A percentile compares a stretch with the other conserved stretches of the same genome.
Evolutionary conservation across 352 stramenopile genomes (phyloP).

Genomic region (Pythium sp.): DNA sequence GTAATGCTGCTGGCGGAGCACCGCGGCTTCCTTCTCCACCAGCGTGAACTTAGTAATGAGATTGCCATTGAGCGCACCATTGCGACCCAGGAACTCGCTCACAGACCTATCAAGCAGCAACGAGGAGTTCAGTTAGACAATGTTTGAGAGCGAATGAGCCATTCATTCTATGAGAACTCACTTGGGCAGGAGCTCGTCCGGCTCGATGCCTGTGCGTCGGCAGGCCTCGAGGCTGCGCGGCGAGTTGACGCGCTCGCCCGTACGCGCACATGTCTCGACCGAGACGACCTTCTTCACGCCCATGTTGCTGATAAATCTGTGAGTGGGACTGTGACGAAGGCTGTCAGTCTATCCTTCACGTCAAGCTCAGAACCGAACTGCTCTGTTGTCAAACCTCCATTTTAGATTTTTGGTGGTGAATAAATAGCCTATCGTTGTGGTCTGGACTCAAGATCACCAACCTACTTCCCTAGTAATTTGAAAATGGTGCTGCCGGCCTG

Average conservation of each 20-base stretch:
- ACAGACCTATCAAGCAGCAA: neutral
- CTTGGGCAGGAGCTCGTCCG: constrained; percentile 63
- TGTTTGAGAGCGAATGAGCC: neutral
- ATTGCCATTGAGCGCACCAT: constrained; percentile 16
- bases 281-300: constrained; percentile 44
- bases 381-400: neutral
- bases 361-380: neutral
- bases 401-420: neutral
- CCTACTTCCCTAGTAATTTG: neutral
- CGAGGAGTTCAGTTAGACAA: neutral
- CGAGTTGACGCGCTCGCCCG: constrained; percentile 54
- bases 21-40: constrained; percentile 70
- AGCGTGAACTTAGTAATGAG: constrained; percentile 54
- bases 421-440: neutral
- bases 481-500: neutral
- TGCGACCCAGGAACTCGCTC: constrained; percentile 1
- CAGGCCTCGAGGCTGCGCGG: constrained; percentile 71
- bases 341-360: neutral
- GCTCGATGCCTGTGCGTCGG: constrained; percentile 60
- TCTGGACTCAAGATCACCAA: too few relatives aligned
- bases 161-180: constrained; percentile 13
- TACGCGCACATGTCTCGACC: constrained; percentile 42
- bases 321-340: neutral
- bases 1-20: constrained; percentile 70
- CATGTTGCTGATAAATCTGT: constrained; percentile 10